Percentiles rank a stretch among this genome's conserved stretches.
phyloP scores from a whole-genome alignment of 441 rosid species.

The Croton setiger region DNA sequence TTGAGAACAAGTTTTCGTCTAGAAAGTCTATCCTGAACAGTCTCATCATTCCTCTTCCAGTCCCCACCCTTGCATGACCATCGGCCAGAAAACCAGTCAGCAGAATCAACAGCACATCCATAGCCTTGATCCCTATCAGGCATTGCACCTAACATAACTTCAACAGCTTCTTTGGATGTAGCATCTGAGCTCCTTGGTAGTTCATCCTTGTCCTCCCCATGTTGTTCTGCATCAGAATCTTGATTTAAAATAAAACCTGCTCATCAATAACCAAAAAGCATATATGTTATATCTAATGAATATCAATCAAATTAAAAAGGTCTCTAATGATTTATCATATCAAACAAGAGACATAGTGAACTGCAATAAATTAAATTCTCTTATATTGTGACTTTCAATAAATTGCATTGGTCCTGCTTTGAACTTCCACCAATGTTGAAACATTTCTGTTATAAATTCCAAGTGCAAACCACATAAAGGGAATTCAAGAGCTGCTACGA shows the following conservation, averaged over 20 bases:
- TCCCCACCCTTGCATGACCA: constrained; percentile 99
- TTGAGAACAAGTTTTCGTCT: constrained; percentile 79
- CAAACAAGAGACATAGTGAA: neutral
- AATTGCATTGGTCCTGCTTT: neutral
- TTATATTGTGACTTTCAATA: neutral
- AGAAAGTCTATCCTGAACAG: constrained; percentile 52
- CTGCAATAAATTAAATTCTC: neutral
- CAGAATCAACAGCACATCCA: constrained; percentile 43
- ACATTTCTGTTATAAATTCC: neutral
- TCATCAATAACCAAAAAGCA: constrained; percentile 20
- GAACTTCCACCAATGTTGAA: neutral
- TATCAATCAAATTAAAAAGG: neutral
- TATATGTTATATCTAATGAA: neutral
- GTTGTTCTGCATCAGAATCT: constrained; percentile 32
- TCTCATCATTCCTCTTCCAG: constrained; percentile 93
- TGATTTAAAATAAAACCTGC: constrained; percentile 54
- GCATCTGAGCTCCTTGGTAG: constrained; percentile 32
- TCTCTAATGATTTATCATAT: neutral
- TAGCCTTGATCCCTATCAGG: constrained; percentile 39
- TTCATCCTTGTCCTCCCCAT: constrained; percentile 38
- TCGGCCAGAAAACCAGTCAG: constrained; percentile 73
- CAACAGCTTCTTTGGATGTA: constrained; percentile 39
- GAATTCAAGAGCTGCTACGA: neutral
- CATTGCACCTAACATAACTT: constrained; percentile 36
- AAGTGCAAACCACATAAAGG: neutral